phyloP scores from a whole-genome alignment of 257 asterid genomes.

The Penstemon barbatus region DNA sequence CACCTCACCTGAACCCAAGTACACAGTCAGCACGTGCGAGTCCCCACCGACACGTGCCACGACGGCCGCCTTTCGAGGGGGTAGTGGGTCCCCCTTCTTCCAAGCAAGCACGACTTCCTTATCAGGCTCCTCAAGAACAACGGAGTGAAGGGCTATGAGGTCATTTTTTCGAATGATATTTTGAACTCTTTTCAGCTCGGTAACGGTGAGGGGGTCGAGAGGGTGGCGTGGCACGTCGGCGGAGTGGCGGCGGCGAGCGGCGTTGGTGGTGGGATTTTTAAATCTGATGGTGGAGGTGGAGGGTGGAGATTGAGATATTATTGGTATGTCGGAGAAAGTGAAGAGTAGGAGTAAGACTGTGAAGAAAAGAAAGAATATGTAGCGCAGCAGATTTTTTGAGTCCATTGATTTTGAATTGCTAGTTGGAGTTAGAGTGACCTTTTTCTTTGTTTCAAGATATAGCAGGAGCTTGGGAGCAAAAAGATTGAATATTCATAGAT shows the following conservation, averaged over 20 bases:
- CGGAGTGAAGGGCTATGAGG: conserved; percentile 69
- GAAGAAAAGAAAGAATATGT: conserved; percentile 40
- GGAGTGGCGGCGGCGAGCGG: conserved; percentile 48
- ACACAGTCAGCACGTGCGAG: conserved; percentile 60
- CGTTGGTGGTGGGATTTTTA: conserved; percentile 29
- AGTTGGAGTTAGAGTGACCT: too few relatives aligned
- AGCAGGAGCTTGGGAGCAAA: too few relatives aligned
- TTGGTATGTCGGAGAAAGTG: conserved; percentile 52
- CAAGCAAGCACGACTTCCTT: conserved; percentile 59
- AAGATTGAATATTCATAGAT: too few relatives aligned
- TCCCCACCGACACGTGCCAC: conserved; percentile 64
- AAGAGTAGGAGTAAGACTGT: conserved; percentile 48
- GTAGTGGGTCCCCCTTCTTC: conserved; percentile 61
- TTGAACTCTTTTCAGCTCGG: conserved; percentile 53
- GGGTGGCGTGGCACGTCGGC: conserved; percentile 79
- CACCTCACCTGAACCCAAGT: conserved; percentile 50
- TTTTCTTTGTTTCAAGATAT: too few relatives aligned
- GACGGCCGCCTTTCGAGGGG: conserved; percentile 73
- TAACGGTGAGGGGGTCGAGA: conserved; percentile 77
- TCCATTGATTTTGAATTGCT: conserved; percentile 40
- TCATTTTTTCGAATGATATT: conserved; percentile 32
- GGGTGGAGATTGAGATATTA: conserved; percentile 28
- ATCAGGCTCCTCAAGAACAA: conserved; percentile 74
- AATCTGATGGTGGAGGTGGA: conserved; percentile 50
- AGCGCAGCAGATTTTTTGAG: conserved; percentile 46